Conservation (phyloP, 2,329 filamentous ascomycete species). For the Aspergillus bombycis region DNA sequence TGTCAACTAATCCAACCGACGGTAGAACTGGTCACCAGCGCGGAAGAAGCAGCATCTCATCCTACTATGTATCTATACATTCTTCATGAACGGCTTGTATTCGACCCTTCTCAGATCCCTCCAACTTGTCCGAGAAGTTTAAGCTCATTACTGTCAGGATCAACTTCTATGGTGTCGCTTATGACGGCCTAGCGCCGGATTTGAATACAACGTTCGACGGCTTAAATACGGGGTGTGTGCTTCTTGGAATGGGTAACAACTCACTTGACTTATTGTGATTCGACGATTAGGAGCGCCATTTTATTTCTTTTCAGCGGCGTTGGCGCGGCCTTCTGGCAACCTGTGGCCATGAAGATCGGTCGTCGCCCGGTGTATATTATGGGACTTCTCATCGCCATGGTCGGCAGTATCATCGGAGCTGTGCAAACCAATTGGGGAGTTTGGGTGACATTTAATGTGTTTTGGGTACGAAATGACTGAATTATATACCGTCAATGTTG, state of each 20-base stretch:
- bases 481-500: background rate
- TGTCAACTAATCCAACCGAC: background rate
- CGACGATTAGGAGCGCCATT: background rate
- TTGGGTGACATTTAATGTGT: background rate
- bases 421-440: background rate
- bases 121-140: background rate
- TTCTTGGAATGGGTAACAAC: too few relatives aligned
- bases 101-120: too few relatives aligned
- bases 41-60: background rate
- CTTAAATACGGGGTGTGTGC: background rate
- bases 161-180: background rate
- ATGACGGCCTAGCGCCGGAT: background rate
- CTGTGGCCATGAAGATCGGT: constrained; percentile 3
- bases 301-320: background rate
- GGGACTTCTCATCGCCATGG: background rate
- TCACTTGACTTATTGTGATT: background rate
- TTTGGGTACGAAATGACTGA: background rate
- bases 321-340: constrained; percentile 2
- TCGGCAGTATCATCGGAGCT: background rate
- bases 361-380: constrained; percentile 4
- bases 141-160: background rate
- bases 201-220: background rate
- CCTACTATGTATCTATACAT: background rate
- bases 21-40: background rate
- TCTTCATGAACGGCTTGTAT: background rate